phyloP scores from a whole-genome alignment of 129 eudicot genomes.

The Chrysanthemum lavandulifolium region DNA sequence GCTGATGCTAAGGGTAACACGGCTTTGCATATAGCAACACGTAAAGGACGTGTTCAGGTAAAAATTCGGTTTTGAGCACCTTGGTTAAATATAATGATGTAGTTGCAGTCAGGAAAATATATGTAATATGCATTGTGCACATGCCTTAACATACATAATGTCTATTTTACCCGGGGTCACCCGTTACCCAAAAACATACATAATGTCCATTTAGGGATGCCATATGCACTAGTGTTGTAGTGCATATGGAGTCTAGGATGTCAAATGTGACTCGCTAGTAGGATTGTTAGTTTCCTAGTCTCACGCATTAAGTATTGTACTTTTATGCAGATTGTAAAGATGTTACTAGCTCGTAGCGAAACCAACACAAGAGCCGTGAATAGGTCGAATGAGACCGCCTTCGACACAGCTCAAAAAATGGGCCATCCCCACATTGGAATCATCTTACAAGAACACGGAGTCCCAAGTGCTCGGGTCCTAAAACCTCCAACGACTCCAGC shows the following conservation, averaged over 20 bases:
- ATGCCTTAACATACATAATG: too few relatives aligned
- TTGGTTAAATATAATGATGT: not conserved
- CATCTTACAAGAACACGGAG: constrained; percentile 71
- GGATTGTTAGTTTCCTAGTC: not conserved
- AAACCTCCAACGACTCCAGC: constrained; percentile 65
- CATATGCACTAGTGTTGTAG: too few relatives aligned
- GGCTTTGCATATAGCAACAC: constrained; percentile 79
- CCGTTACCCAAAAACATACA: too few relatives aligned
- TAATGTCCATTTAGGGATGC: too few relatives aligned
- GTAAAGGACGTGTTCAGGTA: constrained; percentile 90
- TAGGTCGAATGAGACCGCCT: constrained; percentile 72
- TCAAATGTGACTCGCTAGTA: not conserved
- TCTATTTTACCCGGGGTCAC: too few relatives aligned
- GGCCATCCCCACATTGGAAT: constrained; percentile 44
- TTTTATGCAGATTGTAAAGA: constrained; percentile 59
- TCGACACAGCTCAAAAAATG: constrained; percentile 79
- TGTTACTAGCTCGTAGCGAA: constrained; percentile 47
- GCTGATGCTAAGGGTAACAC: constrained; percentile 86
- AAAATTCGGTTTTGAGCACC: not conserved
- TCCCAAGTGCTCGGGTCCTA: constrained; percentile 45
- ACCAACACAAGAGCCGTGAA: constrained; percentile 65
- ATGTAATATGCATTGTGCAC: not conserved
- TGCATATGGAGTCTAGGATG: too few relatives aligned
- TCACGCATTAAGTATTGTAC: not conserved
- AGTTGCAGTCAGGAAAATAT: not conserved